Base-by-base conservation (phyloP, 495 filamentous ascomycete species). In the Annulohypoxylon moriforme region DNA sequence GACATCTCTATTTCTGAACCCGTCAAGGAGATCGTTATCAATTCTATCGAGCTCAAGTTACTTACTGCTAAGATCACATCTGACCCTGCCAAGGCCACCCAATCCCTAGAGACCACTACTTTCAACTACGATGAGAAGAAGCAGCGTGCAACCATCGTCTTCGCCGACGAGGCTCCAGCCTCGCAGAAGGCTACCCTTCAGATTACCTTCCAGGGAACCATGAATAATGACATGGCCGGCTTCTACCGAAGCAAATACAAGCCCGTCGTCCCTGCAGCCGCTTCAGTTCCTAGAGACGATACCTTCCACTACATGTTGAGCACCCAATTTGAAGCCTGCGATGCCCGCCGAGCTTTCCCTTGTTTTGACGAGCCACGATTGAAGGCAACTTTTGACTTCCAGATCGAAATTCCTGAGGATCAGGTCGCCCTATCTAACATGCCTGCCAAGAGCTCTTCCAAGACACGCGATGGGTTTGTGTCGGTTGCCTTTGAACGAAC, bases 331-430 rank as follows among this genome's bases (percentile, higher is more conserved):
- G 96, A 99, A 82, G 90, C 94, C 44, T 97, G 94, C 76, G 96
- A 98, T 84, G 96, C 96, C 44, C 89, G 96, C 58, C 85, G 94
- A 71, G 94, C 94, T 20, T 96, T 99, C 79, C 96, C 96, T 47
- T 98, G 96, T 84, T 98, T 98, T 74, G 96, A 99, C 77, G 96
- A 99, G 83, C 96, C 96, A 18, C 98, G 96, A 75, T 85, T 98
- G 56, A 99, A 99, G 81, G 93, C 96, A 24, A 93, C 93, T 7
- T 98, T 97, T 75, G 95, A 97, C 79, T 92, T 99, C 63, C 85
- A 91, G 73, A 92, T 99, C 55, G 94, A 97, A 82, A 86, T 97
- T 10, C 96, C 96, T 24, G 90, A 92, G 16, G 92, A 92, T 69
- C 90, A 94, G 77, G 89, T 91, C 20, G 96, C 94, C 8, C 83